Evolutionary conservation across 2,329 filamentous ascomycete species (phyloP), one percentile per base, ranked within the genome.

Genomic region (Triangularia verruculosa): DNA sequence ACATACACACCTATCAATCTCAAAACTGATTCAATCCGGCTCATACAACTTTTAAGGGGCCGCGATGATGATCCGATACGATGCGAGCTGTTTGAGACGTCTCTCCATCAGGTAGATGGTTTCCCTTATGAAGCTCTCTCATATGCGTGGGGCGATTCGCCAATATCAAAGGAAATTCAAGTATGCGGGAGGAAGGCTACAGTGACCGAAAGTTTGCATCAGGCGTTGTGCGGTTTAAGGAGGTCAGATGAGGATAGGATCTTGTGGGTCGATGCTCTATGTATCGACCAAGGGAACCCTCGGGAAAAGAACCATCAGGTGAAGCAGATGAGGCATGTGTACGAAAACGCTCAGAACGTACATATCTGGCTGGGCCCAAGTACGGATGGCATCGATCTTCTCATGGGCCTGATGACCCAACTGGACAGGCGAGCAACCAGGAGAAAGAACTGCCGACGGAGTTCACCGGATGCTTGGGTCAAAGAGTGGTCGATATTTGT

Each of bases 111-210:
- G 12, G 57, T 62, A 1, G 43, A 62, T 0, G 65, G 63, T 0
- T 52, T 63, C 0, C 62, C 64, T 2, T 70, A 69, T 12, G 67
- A 68, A 12, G 66, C 68, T 2, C 52, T 70, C 0, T 71, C 68
- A 0, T 69, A 68, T 15, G 57, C 60, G 0, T 70, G 68, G 67
- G 68, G 68, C 1, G n/a, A 54, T 54, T 30, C 1, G 20, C 52
- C 0, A 11, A 25, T 1, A n/a, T 30, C 1, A n/a, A 47, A 0
- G 25, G 51, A 0, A 3, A 32, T 2, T 43, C 69, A 1, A 24
- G 13, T 4, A 1, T 66, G 62, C 17, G 57, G 57, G 1, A 64
- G 54, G 27, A 3, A 4, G 30, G 64, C 27, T n/a, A 24, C n/a
- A 2, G 22, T 28, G 15, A 54, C 20, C 27, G 12, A 59, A 12